A percentile compares a stretch with the other conserved stretches of the same genome.
These are phyloP conservation scores for Colletotrichum incanum DNA, from an alignment of 2,329 filamentous ascomycete species.

Conservation along the genomic window DNA sequence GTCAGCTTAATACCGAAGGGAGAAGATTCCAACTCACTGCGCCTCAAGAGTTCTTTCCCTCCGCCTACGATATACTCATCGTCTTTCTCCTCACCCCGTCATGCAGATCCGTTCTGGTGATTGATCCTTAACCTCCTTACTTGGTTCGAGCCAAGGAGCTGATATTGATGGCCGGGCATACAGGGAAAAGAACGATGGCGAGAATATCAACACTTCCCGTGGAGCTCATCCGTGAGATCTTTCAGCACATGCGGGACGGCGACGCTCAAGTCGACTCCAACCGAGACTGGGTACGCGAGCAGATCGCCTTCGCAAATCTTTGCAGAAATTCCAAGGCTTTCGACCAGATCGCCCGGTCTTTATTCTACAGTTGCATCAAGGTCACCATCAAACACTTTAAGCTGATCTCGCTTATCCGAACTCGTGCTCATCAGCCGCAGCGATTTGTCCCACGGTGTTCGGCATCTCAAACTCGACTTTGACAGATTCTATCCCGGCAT, in stretches of 20 bases:
- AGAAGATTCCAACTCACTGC: no score
- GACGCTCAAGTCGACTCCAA: neutral
- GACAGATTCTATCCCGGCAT: fast-evolving
- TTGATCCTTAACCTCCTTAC: neutral
- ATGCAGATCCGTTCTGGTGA: neutral
- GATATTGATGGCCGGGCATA: neutral
- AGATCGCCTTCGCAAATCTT: neutral
- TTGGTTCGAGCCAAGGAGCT: neutral
- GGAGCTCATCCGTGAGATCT: neutral
- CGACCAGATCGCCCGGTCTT: neutral
- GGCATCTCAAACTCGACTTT: neutral
- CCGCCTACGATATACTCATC: neutral
- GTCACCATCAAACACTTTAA: neutral
- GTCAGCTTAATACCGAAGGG: no score
- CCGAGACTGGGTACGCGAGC: neutral
- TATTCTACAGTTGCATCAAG: neutral
- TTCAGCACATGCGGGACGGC: neutral
- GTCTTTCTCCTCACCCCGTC: neutral
- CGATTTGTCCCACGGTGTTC: neutral
- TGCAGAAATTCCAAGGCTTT: neutral
- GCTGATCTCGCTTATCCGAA: neutral
- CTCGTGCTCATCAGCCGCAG: neutral
- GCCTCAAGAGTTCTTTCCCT: no score
- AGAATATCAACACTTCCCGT: neutral
- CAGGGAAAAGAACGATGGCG: no score